These are phyloP conservation scores for Melaleuca alternifolia DNA, from an alignment of 345 rosid species.

Conservation along the genomic window DNA sequence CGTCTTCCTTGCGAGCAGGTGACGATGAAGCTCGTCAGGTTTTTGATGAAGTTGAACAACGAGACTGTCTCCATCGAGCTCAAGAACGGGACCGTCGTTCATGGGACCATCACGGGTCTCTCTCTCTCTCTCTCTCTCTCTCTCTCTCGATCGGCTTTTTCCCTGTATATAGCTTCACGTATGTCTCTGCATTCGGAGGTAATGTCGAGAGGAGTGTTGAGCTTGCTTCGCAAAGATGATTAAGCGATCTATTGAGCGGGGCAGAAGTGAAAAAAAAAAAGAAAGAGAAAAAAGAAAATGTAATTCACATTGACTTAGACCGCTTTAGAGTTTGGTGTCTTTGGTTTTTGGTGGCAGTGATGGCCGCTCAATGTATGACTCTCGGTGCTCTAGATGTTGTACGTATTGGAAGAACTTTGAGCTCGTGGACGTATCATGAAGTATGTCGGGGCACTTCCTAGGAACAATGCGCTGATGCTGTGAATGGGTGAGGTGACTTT, in stretches of 20 bases:
- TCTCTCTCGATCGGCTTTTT: not conserved
- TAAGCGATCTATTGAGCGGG: not conserved
- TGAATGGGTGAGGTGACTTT: not conserved
- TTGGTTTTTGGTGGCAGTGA: not conserved
- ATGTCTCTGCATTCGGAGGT: not conserved
- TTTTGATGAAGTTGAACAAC: conserved; percentile 96
- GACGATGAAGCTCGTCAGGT: conserved; percentile 64
- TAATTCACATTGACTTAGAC: not conserved
- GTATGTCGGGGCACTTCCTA: not conserved
- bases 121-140: not conserved
- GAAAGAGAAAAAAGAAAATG: not conserved
- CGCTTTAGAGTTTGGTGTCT: not conserved
- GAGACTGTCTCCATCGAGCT: conserved; percentile 96
- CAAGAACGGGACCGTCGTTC: conserved; percentile 88
- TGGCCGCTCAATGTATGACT: not conserved
- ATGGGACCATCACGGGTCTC: conserved; percentile 89
- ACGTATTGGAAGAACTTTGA: not conserved
- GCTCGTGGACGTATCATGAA: not conserved
- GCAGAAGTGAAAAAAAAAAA: not conserved
- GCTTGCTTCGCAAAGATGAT: fast-evolving
- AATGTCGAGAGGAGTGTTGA: not conserved
- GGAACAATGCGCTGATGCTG: not conserved
- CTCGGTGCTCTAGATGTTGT: not conserved
- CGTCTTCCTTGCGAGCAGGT: not conserved
- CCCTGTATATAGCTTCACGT: not conserved